Conservation (phyloP, 148 eudicot genomes). For the Tetragonia tetragonoides region DNA sequence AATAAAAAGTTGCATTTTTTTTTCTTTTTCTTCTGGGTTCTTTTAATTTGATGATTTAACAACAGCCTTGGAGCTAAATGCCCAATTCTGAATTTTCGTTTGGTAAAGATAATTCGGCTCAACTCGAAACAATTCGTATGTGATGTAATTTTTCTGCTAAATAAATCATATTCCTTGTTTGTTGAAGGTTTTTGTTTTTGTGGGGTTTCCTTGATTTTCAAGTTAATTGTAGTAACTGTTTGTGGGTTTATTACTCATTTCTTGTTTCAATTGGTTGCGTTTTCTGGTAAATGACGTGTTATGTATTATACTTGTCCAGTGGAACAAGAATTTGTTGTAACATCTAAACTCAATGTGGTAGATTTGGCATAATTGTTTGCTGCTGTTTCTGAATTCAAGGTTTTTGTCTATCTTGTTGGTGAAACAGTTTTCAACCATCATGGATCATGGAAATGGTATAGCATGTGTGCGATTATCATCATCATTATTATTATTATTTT, state of each 20-base stretch:
- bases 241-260: slow-evolving; percentile 10
- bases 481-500: not conserved
- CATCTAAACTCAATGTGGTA: not conserved
- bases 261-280: slow-evolving; percentile 18
- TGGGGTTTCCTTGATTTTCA: slow-evolving; percentile 20
- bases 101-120: slow-evolving; percentile 27
- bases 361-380: slow-evolving; percentile 7
- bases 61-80: slow-evolving; percentile 19
- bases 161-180: slow-evolving; percentile 2
- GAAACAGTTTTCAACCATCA: not conserved
- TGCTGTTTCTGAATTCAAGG: not conserved
- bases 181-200: slow-evolving; percentile 4
- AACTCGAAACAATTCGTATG: slow-evolving; percentile 47
- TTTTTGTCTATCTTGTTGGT: not conserved
- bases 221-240: slow-evolving; percentile 6
- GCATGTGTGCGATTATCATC: not conserved
- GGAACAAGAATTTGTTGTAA: not conserved
- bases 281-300: slow-evolving; percentile 6
- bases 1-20: not conserved
- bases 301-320: not conserved
- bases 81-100: slow-evolving; percentile 29
- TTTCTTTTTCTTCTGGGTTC: slow-evolving; percentile 11
- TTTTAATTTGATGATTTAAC: slow-evolving; percentile 30
- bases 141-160: not conserved
- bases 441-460: slow-evolving; percentile 18